Evolutionary conservation across 2,329 filamentous ascomycete species (phyloP), one percentile per base, ranked within the genome.

Genomic region (Xylariales sp.): DNA sequence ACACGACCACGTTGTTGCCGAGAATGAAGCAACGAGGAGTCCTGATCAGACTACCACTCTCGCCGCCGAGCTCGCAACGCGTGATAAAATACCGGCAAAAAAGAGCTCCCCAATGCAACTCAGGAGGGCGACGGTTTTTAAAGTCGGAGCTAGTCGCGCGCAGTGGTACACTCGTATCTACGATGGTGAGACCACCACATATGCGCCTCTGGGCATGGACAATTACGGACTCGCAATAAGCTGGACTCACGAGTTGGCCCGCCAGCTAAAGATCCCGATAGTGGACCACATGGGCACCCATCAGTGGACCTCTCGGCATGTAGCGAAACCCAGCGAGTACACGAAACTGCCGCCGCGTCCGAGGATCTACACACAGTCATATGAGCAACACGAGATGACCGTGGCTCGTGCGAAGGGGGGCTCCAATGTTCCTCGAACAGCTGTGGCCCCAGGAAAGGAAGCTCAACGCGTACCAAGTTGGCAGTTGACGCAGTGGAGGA

Each of bases 201-300:
- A 9, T 9, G 38, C 19, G n/a, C 28, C 38, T 14, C 28, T 40
- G 5, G 38, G 38, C 28, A 40, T 40, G 28, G 38, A 40, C 28
- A 40, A 40, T 20, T 32, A 40, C 38, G n/a, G 12, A 11, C 12
- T 40, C 18, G 28, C 38, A 19, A 28, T 33, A 3, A 20, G 24
- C 16, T 40, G 38, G 38, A 31, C 18, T n/a, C 27, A 40, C 12
- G 38, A 40, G 38, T 20, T 40, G 18, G 12, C 38, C 24, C 25
- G 38, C 11, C 16, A 31, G 28, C 38, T 40, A 20, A 14, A 20
- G 2, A 10, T 25, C 19, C 12, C 9, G 16, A 33, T 4, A 25
- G 38, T 40, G 5, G 38, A 40, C 19, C 20, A 40, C 19, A 10
- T 14, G 16, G 9, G 19, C 28, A 10, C 28, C 7, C n/a, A 5